Evolutionary conservation across 208 protist species (phyloP), one percentile per base, ranked within the genome.

Genomic region (Angomonas desouzai): DNA sequence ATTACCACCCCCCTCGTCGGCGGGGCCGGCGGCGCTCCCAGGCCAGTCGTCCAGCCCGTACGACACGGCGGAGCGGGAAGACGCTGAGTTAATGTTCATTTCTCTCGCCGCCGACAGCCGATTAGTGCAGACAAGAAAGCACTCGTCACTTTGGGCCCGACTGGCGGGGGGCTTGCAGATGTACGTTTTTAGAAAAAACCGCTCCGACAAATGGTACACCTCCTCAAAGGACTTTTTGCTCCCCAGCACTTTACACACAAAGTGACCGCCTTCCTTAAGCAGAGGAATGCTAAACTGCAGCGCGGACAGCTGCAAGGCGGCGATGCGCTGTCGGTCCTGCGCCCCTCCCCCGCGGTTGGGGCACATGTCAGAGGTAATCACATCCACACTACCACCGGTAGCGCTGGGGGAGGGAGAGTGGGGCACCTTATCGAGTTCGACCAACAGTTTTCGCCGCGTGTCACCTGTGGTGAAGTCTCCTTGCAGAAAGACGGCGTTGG

Each of bases 361-460:
- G 62, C 87, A 93, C 83, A 93, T 91, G 62, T 93, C 87, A 10
- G 84, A 91, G 29, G 79, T 89, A n/a, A 93, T 64, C 22, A 93
- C 72, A 64, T 90, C 79, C 4, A 93, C 70, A 10, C 28, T 36
- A 29, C 30, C n/a, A 55, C 38, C 48, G 10, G 43, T 11, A 22
- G 30, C 23, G 47, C 22, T 45, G 38, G 29, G 25, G 33, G 20
- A 27, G 11, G 48, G 20, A 4, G 18, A 38, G 9, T 32, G 56
- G 20, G 11, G 9, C 6, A 30, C 48, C 57, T 23, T 28, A 56
- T 58, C 30, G 1, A 88, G 73, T 27, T 67, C 62, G 23, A 47
- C 27, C 11, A 82, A 40, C 1, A 93, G 64, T 53, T 77, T 59
- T 1, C 67, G n/a, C 69, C 82, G 83, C 13, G 81, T 68, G 4